Evolutionary conservation across 2,329 filamentous ascomycete species (phyloP).

Genomic region (Metarhizium guizhouense): DNA sequence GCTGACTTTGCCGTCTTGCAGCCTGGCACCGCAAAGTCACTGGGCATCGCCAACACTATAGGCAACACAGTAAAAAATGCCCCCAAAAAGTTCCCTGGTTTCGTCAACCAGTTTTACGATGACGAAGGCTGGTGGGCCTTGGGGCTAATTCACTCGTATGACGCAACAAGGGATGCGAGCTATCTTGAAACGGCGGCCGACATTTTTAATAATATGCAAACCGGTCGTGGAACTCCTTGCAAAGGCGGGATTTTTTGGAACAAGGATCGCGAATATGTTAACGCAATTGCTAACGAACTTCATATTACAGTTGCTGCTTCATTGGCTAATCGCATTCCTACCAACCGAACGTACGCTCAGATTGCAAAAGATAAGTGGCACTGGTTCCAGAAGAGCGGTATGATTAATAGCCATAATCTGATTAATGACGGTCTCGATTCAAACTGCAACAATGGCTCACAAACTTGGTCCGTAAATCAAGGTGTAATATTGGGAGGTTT

Average conservation of each 20-base stretch:
- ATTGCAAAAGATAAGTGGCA: constrained; percentile 41
- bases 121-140: constrained; percentile 56
- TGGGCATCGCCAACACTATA: constrained; percentile 30
- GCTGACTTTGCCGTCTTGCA: constrained; percentile 40
- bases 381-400: constrained; percentile 41
- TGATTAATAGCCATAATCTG: constrained; percentile 41
- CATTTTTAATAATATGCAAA: constrained; percentile 48
- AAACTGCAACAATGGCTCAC: constrained; percentile 42
- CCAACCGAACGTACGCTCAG: constrained; percentile 31
- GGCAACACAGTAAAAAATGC: constrained; percentile 36
- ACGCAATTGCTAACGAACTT: constrained; percentile 49
- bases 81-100: constrained; percentile 31
- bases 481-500: constrained; percentile 47
- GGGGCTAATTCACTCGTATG: constrained; percentile 46
- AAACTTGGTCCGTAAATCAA: constrained; percentile 48
- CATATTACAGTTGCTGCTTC: constrained; percentile 45
- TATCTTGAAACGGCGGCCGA: constrained; percentile 44
- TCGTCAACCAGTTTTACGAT: constrained; percentile 46
- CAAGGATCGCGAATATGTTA: constrained; percentile 41
- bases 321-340: constrained; percentile 41
- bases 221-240: constrained; percentile 36
- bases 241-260: constrained; percentile 47
- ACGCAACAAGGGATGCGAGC: constrained; percentile 38
- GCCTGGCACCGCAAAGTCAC: constrained; percentile 20
- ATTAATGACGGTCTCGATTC: constrained; percentile 44